A percentile compares a stretch with the other conserved stretches of the same genome.
These are phyloP conservation scores for Russula griseocarnosa DNA, from an alignment of 768 basidiomycete genomes.

Conservation along the genomic window DNA sequence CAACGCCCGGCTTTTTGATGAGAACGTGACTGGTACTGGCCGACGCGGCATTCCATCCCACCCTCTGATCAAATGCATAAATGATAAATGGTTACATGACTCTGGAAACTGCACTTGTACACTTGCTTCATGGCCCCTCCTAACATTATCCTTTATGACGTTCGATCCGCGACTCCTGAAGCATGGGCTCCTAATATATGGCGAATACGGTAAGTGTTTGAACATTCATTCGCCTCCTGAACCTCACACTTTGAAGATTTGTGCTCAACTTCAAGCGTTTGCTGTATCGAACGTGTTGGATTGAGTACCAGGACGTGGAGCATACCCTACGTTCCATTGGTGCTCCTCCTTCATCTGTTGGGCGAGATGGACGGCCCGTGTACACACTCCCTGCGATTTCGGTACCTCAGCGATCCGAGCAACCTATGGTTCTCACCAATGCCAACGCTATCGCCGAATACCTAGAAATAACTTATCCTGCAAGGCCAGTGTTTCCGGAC, in stretches of 20 bases:
- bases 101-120: slow-evolving; percentile 8
- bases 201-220: slow-evolving; percentile 53
- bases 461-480: slow-evolving; percentile 63
- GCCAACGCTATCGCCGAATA: slow-evolving; percentile 65
- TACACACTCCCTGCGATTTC: slow-evolving; percentile 70
- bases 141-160: slow-evolving; percentile 62
- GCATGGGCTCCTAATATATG: slow-evolving; percentile 78
- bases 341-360: slow-evolving; percentile 52
- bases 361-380: slow-evolving; percentile 54
- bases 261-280: slow-evolving; percentile 76
- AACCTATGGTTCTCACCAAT: slow-evolving; percentile 55
- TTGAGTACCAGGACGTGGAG: slow-evolving; percentile 69
- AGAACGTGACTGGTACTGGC: slow-evolving; percentile 7
- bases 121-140: slow-evolving; percentile 42
- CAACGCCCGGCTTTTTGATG: slow-evolving; percentile 20
- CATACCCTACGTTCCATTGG: slow-evolving; percentile 52
- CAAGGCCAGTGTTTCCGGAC: slow-evolving; percentile 65
- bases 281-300: slow-evolving; percentile 63
- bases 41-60: not conserved
- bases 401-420: slow-evolving; percentile 46
- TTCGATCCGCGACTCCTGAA: slow-evolving; percentile 54
- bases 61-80: slow-evolving; percentile 11
- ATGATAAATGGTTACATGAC: slow-evolving; percentile 19
- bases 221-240: not conserved
- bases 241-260: slow-evolving; percentile 41